Percentiles rank a stretch among this genome's conserved stretches.
phyloP scores from a whole-genome alignment of 2,329 filamentous ascomycete genomes.

The Cercospora citrullina region DNA sequence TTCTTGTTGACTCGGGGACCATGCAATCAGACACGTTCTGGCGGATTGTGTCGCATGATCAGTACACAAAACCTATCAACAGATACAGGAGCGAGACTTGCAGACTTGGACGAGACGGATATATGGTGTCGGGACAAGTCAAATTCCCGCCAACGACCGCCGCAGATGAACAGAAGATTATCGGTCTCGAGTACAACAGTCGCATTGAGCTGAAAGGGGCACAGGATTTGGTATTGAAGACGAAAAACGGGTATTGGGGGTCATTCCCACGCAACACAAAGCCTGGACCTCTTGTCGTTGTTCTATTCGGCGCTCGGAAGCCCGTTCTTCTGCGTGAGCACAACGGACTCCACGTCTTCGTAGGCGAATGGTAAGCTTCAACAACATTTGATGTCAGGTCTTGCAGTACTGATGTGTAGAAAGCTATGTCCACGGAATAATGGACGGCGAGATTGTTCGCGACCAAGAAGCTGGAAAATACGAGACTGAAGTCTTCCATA shows the following conservation, averaged over 20 bases:
- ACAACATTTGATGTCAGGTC: background rate
- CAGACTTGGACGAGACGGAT: no score
- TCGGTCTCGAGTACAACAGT: background rate
- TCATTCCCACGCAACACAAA: background rate
- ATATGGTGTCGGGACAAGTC: no score
- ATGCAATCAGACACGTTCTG: no score
- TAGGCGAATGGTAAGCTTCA: background rate
- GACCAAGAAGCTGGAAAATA: background rate
- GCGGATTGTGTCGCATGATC: no score
- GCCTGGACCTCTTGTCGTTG: background rate
- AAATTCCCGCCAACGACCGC: no score
- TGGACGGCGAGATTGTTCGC: background rate
- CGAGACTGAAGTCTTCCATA: background rate
- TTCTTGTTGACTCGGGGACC: no score
- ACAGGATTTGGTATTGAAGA: background rate
- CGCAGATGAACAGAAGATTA: no score
- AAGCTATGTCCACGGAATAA: background rate
- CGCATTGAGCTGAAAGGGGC: background rate
- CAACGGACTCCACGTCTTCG: background rate
- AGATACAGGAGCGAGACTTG: no score
- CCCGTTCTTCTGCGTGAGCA: background rate
- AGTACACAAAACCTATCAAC: no score
- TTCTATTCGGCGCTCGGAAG: background rate
- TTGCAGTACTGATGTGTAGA: background rate
- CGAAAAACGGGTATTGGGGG: background rate